phyloP scores from a whole-genome alignment of 2,329 filamentous ascomycete genomes.

The Paecilomyces sp. region DNA sequence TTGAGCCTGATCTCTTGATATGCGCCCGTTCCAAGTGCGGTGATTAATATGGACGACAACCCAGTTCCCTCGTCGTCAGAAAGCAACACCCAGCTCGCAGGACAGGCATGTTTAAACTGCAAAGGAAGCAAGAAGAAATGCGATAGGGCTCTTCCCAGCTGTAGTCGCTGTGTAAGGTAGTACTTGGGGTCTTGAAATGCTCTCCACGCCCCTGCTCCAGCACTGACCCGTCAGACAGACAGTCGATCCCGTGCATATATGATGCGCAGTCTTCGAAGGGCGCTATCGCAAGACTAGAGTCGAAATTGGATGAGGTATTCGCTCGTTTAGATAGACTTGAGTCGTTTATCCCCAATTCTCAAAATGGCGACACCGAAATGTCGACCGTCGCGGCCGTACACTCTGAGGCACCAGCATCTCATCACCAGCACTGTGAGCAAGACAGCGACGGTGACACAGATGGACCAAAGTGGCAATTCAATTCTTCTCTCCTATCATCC shows the following conservation, averaged over 20 bases:
- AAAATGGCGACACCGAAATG: not conserved
- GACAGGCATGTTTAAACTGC: not conserved
- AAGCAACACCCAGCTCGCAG: not conserved
- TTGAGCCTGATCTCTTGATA: not conserved
- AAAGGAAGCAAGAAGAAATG: not conserved
- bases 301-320: not conserved
- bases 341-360: not conserved
- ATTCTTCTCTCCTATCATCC: not conserved
- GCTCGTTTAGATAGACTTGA: not conserved
- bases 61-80: not conserved
- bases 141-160: not conserved
- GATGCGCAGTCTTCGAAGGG: not conserved
- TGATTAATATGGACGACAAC: not conserved
- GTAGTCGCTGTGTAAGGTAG: not conserved
- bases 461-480: not conserved
- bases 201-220: no score
- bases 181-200: not conserved
- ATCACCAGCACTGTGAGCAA: not conserved
- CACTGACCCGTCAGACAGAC: not conserved
- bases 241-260: not conserved
- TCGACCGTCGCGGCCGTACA: no score
- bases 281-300: not conserved
- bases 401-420: not conserved
- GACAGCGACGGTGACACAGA: not conserved
- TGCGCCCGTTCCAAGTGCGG: not conserved